Base-by-base conservation (phyloP, 495 filamentous ascomycete genomes). In the Gamarada debralockiae region DNA sequence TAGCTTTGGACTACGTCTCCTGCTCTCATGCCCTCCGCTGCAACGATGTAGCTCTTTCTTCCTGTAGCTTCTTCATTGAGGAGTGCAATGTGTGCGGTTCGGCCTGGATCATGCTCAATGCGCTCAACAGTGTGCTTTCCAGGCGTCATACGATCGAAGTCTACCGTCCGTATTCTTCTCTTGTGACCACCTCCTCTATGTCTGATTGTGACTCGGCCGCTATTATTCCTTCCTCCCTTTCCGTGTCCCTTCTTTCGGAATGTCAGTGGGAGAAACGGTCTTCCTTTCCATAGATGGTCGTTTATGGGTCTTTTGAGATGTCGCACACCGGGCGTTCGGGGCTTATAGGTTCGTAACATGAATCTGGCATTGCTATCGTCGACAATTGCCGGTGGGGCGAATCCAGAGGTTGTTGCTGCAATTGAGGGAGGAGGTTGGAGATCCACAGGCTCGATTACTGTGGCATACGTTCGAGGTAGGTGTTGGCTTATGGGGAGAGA, bases 81-180 rank as follows among this genome's bases (percentile, higher is more conserved):
- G 44, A 98, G 73, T 2, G 93, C 93, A 62, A 98, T 95, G 65
- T 98, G 93, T 3, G 92, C 92, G 61, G 80, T 93, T 25, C 93
- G 87, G 43, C 89, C 89, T 1, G 93, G 93, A 59, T 98, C 93
- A 64, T 96, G 87, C 70, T 98, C 93, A 64, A 98, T 97, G 50
- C 93, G 81, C 59, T 96, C 90, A 50, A 98, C 91, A 2, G 79
- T 66, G 58, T 97, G 93, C 38, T 84, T 83, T 7, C 95, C 93
- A 0, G 91, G 77, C 6, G 69, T 75, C 67, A 73, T 77, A 13
- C 93, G 85, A 55, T 79, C 66, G 63, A 95, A 97, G 70, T 98
- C 93, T 31, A 98, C 80, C 0, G 80, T 93, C 13, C 93, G 77
- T 64, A 98, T 96, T 58, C 93, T 81, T 61, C 93, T 77, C 75